These are phyloP conservation scores for Hysterium pulicare DNA, from an alignment of 2,329 filamentous ascomycete genomes.

Conservation along the genomic window DNA sequence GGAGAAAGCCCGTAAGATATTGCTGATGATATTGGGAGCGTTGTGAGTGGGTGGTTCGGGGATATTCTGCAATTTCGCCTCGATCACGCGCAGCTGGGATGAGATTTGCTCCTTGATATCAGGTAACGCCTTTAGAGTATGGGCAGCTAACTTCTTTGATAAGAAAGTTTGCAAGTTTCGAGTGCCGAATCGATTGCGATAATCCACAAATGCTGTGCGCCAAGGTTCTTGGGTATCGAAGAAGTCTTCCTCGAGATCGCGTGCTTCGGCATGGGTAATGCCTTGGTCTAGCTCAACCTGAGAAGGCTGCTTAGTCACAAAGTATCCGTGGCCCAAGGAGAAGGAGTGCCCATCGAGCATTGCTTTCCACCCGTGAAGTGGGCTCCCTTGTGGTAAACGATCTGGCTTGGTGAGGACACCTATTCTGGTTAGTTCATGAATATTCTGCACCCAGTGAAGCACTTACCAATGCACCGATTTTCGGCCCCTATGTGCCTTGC, in stretches of 20 bases:
- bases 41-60: conserved; percentile 65
- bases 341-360: conserved; percentile 64
- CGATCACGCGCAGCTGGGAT: conserved; percentile 50
- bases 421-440: conserved; percentile 32
- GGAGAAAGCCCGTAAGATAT: conserved; percentile 57
- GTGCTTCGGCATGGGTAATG: conserved; percentile 47
- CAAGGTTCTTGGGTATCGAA: conserved; percentile 48
- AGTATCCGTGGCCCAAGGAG: conserved; percentile 70
- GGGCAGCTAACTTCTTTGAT: conserved; percentile 47
- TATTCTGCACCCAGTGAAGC: neutral
- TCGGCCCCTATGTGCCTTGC: conserved; percentile 32
- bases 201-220: conserved; percentile 38
- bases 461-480: conserved; percentile 40
- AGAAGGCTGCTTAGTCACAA: conserved; percentile 65
- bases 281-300: conserved; percentile 48
- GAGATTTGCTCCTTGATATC: conserved; percentile 44
- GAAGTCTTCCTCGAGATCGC: conserved; percentile 49
- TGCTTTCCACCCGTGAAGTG: conserved; percentile 54
- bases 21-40: conserved; percentile 62
- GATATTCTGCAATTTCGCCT: conserved; percentile 54
- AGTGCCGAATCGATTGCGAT: conserved; percentile 51
- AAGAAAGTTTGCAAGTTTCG: conserved; percentile 47
- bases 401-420: conserved; percentile 87
- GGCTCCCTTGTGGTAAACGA: conserved; percentile 54
- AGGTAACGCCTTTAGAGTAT: conserved; percentile 42